These are phyloP conservation scores for Pichia ethanolica DNA, from an alignment of 805 yeast species.

Conservation along the genomic window DNA sequence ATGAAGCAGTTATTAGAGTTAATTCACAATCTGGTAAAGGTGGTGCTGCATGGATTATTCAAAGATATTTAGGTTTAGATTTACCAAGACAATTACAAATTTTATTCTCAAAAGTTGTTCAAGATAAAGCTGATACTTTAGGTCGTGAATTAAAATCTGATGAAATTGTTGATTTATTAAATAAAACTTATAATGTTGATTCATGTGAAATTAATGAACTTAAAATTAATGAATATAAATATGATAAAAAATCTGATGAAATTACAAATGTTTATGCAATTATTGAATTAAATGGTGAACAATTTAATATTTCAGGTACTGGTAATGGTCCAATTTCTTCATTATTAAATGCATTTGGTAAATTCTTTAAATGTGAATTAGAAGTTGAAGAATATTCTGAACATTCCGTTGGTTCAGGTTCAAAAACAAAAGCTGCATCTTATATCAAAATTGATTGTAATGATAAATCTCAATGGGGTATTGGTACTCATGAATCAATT, in stretches of 20 bases:
- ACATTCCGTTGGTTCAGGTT: slow-evolving; percentile 67
- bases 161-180: slow-evolving; percentile 55
- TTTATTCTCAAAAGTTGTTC: slow-evolving; percentile 58
- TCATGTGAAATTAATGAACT: slow-evolving; percentile 28
- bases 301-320: slow-evolving; percentile 38
- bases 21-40: slow-evolving; percentile 86
- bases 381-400: slow-evolving; percentile 64
- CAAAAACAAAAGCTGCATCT: slow-evolving; percentile 68
- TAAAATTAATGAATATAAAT: slow-evolving; percentile 35
- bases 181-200: slow-evolving; percentile 45
- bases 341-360: slow-evolving; percentile 55
- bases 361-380: slow-evolving; percentile 42
- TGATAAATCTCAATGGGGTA: slow-evolving; percentile 60
- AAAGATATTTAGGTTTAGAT: slow-evolving; percentile 64
- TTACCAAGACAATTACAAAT: slow-evolving; percentile 68
- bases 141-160: slow-evolving; percentile 66
- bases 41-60: slow-evolving; percentile 78
- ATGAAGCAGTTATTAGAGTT: slow-evolving; percentile 77
- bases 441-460: slow-evolving; percentile 38
- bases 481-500: slow-evolving; percentile 86
- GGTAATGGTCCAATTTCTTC: slow-evolving; percentile 82
- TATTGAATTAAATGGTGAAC: slow-evolving; percentile 29
- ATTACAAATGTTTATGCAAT: slow-evolving; percentile 38
- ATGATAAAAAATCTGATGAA: slow-evolving; percentile 30
- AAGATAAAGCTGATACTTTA: slow-evolving; percentile 51